These are phyloP conservation scores for Colletotrichum sp. DNA, from an alignment of 2,329 filamentous ascomycete species.

Conservation along the genomic window DNA sequence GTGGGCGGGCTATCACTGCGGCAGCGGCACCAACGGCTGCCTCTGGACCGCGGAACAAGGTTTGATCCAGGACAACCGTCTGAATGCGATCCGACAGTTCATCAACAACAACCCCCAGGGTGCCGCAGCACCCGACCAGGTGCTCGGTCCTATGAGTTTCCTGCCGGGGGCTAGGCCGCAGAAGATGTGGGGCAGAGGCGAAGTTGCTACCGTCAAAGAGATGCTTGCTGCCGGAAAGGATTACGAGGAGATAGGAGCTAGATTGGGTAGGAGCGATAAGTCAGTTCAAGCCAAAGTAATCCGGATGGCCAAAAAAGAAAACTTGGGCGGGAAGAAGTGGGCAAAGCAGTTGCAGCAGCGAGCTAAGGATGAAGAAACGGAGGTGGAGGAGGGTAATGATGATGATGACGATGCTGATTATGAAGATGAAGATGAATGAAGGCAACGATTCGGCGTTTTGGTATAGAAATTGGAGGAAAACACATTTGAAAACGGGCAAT, in stretches of 20 bases:
- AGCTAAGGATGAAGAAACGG: background rate
- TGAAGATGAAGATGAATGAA: background rate
- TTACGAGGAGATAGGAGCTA: background rate
- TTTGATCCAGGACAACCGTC: background rate
- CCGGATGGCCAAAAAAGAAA: background rate
- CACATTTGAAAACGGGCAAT: background rate
- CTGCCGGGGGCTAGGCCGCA: background rate
- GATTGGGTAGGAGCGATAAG: background rate
- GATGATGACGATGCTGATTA: background rate
- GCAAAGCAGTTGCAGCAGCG: background rate
- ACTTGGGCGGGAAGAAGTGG: background rate
- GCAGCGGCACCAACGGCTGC: background rate
- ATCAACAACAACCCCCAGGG: background rate
- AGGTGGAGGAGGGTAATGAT: background rate
- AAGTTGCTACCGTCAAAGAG: background rate
- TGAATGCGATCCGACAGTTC: background rate
- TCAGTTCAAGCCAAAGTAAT: background rate
- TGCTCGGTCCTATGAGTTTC: background rate
- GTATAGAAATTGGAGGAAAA: rapidly evolving
- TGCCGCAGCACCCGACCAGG: background rate
- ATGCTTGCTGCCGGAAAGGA: background rate
- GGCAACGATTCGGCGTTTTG: background rate
- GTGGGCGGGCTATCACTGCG: background rate
- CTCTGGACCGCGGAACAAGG: background rate
- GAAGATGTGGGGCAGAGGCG: background rate